Evolutionary conservation across 2,329 filamentous ascomycete genomes (phyloP), one percentile per base, ranked within the genome.

Genomic region (Westerdykella ornata): DNA sequence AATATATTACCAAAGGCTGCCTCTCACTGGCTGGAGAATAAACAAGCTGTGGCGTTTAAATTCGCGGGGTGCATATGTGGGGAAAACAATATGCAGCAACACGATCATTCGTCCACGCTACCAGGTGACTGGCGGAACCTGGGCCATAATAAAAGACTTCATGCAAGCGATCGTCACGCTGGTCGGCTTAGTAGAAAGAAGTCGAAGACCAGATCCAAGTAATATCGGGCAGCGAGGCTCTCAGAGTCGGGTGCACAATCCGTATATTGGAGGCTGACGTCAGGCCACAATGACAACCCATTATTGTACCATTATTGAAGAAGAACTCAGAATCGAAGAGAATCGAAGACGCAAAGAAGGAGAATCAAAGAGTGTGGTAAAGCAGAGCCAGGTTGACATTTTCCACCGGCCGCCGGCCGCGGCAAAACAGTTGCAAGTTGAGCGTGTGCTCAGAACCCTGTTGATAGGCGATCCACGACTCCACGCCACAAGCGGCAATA

Each of bases 51-150:
- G 22, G 26, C 36, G 36, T 20, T 7, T 41, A 35, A 26, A 41
- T 41, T 41, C 32, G 38, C 32, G 38, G 38, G 38, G 38, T 41
- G 38, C 38, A 41, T 20, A 16, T 41, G 38, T 41, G 38, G 30
- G 32, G 38, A 41, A 28, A 13, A 9, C 15, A 13, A 39, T 39
- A 32, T 30, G 26, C 19, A 32, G 30, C 32, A 15, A 32, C 14
- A 20, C 12, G 32, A n/a, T 17, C n/a, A 33, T 33, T 28, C 14
- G 30, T 26, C 38, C 38, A 41, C 38, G 32, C 26, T 30, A 41
- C 22, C 38, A 35, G 15, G 38, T 22, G 31, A 33, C n/a, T 33
- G 30, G n/a, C 14, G 30, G n/a, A 33, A 33, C n/a, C 30, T 14
- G 16, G n/a, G n/a, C 16, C 3, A 13, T 33, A 33, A 33, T 33